A percentile compares a stretch with the other conserved stretches of the same genome.
These are phyloP conservation scores for Scutellaria baicalensis DNA, from an alignment of 257 asterid species.

Conservation along the genomic window DNA sequence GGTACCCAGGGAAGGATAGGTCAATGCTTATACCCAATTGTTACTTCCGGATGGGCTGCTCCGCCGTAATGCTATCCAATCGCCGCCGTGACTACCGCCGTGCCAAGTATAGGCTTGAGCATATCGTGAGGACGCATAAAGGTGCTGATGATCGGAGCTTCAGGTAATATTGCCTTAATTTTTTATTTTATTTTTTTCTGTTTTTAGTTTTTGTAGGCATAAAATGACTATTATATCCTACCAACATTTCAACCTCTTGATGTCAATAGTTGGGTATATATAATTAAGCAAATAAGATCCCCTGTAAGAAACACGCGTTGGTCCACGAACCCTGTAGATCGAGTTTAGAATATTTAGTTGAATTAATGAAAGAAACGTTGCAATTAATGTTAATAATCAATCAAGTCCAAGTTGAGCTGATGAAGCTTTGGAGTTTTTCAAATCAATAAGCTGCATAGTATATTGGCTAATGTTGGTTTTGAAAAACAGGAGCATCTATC, in stretches of 20 bases:
- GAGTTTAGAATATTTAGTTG: too few species aligned
- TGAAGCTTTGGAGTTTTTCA: too few species aligned
- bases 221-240: not conserved
- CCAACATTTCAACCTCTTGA: not conserved
- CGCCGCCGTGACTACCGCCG: slow-evolving; percentile 80
- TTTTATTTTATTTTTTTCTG: not conserved
- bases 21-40: slow-evolving; percentile 93
- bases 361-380: too few species aligned
- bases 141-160: slow-evolving; percentile 94
- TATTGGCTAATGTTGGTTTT: not conserved
- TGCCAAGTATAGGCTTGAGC: slow-evolving; percentile 80
- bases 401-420: too few species aligned
- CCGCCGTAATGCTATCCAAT: slow-evolving; percentile 80
- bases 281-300: too few species aligned
- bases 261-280: too few species aligned
- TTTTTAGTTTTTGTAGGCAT: too few species aligned
- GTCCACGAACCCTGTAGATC: too few species aligned
- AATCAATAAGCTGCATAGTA: too few species aligned
- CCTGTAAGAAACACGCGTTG: too few species aligned
- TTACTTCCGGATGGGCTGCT: slow-evolving; percentile 95
- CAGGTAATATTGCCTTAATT: slow-evolving; percentile 33
- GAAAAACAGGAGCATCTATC: slow-evolving; percentile 65
- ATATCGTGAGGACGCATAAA: slow-evolving; percentile 86
- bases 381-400: too few species aligned
- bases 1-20: slow-evolving; percentile 83